Conservation (phyloP, 371 early-diverging fungal genomes). For the Smittium culicis region DNA sequence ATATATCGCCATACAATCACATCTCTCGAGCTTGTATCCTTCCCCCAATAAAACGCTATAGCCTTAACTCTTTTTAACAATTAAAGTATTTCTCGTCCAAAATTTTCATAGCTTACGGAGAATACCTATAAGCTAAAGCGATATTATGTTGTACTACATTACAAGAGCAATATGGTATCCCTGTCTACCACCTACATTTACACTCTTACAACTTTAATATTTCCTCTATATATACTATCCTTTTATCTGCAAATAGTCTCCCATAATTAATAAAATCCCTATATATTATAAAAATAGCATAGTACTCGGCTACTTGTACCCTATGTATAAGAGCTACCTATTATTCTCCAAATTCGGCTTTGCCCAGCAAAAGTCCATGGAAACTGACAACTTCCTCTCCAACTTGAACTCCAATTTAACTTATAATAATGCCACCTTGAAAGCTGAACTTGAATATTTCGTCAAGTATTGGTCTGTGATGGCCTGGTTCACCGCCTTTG, state of each 20-base stretch:
- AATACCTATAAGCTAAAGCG: too few relatives aligned
- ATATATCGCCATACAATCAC: too few relatives aligned
- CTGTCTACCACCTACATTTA: not conserved
- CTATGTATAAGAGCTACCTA: conserved; percentile 4
- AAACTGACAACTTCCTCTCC: not conserved
- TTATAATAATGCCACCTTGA: not conserved
- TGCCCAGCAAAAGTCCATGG: not conserved
- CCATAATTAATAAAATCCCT: not conserved
- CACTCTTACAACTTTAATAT: not conserved
- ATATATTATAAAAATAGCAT: not conserved
- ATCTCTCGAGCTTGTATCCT: too few relatives aligned
- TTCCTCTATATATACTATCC: not conserved
- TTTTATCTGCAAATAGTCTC: not conserved
- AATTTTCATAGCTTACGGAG: too few relatives aligned
- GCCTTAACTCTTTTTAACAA: too few relatives aligned
- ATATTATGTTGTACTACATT: conserved; percentile 9
- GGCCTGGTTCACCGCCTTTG: conserved; percentile 11
- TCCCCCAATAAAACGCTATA: too few relatives aligned
- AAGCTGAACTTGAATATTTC: not conserved
- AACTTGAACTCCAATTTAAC: not conserved
- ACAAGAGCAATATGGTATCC: conserved; percentile 11
- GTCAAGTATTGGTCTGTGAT: conserved; percentile 12
- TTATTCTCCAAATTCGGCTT: not conserved
- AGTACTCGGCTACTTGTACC: conserved; percentile 2
- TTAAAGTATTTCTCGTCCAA: too few relatives aligned